Evolutionary conservation across 495 filamentous ascomycete species (phyloP).

Genomic region (Penicillium nucicola): DNA sequence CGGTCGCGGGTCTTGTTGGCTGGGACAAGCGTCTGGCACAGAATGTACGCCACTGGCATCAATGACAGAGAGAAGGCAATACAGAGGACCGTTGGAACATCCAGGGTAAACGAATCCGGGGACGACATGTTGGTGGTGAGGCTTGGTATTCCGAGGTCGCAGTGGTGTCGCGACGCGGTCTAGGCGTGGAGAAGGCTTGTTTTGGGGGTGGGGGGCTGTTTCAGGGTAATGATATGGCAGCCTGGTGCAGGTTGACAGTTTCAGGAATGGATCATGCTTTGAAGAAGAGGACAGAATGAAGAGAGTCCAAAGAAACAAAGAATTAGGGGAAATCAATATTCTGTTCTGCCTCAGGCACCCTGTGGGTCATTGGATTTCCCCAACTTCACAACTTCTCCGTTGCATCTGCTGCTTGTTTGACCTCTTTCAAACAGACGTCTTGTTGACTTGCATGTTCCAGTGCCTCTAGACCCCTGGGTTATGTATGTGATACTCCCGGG

Average conservation of each 20-base stretch:
- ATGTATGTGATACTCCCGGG: too few species aligned
- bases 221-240: not conserved
- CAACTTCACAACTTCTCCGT: not conserved
- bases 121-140: constrained; percentile 15
- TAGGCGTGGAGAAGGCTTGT: not conserved
- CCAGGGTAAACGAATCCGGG: constrained; percentile 37
- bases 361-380: not conserved
- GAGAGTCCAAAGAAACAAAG: not conserved
- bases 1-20: constrained; percentile 50
- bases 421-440: too few species aligned
- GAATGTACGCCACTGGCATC: constrained; percentile 50
- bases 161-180: not conserved
- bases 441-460: not conserved
- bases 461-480: not conserved
- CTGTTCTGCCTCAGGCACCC: not conserved
- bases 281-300: not conserved
- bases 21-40: constrained; percentile 45
- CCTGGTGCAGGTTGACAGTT: not conserved
- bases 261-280: not conserved
- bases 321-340: constrained; percentile 1
- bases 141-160: not conserved
- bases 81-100: constrained; percentile 49
- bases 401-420: not conserved
- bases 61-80: constrained; percentile 50
- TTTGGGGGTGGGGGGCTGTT: too few species aligned